Conservation (phyloP, 768 basidiomycete genomes). For the Xerocomus potaroensis region DNA sequence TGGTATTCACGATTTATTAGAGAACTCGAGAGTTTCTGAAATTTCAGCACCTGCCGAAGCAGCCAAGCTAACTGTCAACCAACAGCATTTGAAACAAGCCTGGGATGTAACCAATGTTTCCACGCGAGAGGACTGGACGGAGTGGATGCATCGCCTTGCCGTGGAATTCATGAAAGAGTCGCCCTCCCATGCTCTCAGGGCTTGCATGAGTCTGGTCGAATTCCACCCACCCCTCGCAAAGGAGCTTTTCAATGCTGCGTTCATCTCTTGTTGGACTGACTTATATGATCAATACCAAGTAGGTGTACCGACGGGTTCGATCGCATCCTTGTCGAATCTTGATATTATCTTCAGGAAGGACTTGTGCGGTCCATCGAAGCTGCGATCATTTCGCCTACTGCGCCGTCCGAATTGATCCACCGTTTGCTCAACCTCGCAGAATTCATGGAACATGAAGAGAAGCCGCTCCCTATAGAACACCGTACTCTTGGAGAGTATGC, state of each 20-base stretch:
- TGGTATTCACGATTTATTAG: constrained; percentile 65
- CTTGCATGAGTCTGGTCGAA: constrained; percentile 92
- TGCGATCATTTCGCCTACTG: constrained; percentile 72
- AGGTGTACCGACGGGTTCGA: constrained; percentile 1
- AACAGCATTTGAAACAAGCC: constrained; percentile 93
- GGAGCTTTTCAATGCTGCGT: constrained; percentile 97
- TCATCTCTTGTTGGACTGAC: constrained; percentile 96
- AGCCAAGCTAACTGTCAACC: constrained; percentile 89
- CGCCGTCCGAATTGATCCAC: constrained; percentile 87
- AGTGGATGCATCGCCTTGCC: constrained; percentile 91
- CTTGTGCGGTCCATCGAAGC: constrained; percentile 85
- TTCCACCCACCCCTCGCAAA: constrained; percentile 86
- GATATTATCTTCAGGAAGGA: constrained; percentile 64
- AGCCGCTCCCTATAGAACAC: constrained; percentile 89
- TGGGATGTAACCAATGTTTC: constrained; percentile 84
- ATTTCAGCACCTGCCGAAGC: constrained; percentile 83
- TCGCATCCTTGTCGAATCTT: not conserved
- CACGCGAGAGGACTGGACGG: constrained; percentile 86
- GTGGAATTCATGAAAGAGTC: constrained; percentile 98
- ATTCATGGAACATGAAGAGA: constrained; percentile 99
- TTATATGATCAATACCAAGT: constrained; percentile 97
- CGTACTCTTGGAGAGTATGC: constrained; percentile 92
- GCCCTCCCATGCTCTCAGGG: constrained; percentile 94
- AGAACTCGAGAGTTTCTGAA: constrained; percentile 61
- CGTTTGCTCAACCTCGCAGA: constrained; percentile 90